Evolutionary conservation across 176 grass and related monocot species (phyloP), one percentile per base, ranked within the genome.

Genomic region (Leersia perrieri): DNA sequence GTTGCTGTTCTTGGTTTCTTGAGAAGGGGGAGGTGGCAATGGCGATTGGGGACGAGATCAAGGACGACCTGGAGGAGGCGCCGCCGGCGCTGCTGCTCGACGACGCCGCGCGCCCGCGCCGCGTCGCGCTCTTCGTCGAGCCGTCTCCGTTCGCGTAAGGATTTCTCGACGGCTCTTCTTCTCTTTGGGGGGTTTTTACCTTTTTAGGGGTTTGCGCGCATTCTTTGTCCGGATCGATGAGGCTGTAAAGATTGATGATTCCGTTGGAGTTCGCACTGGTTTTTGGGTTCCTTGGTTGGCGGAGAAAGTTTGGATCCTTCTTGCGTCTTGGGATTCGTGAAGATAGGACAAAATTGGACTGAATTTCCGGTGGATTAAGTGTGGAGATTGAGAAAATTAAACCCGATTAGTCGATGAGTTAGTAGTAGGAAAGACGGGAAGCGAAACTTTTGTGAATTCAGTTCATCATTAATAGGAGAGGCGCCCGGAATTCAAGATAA

Each of bases 51-150:
- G 55, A 5, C 3, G 77, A 75, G 63, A 63, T 51, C 51, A 87
- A 87, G 25, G 40, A 80, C 3, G 87, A 32, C 76, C 0, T 75
- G 71, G 86, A 85, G 68, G 85, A 72, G 66, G 76, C 66, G 51
- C 26, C 61, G 9, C 77, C 62, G n/a, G n/a, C n/a, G 45, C 87
- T 15, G 32, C 84, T 82, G 27, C 66, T 82, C n/a, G 90, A 88
- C 22, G 89, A 88, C 11, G 72, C 78, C 15, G 53, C 5, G 32
- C 68, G 73, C 51, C 80, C 90, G 4, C 87, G 90, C n/a, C 87
- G 90, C 60, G 57, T 92, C 74, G 90, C 90, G 18, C 90, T 92
- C 36, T 92, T 92, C 76, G 84, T 92, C 33, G 90, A 92, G 84
- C 90, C 90, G 10, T 92, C 90, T 10, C 90, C 90, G 11, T 92